Evolutionary conservation across 495 filamentous ascomycete genomes (phyloP), one percentile per base, ranked within the genome.

Genomic region (Cudoniella acicularis): DNA sequence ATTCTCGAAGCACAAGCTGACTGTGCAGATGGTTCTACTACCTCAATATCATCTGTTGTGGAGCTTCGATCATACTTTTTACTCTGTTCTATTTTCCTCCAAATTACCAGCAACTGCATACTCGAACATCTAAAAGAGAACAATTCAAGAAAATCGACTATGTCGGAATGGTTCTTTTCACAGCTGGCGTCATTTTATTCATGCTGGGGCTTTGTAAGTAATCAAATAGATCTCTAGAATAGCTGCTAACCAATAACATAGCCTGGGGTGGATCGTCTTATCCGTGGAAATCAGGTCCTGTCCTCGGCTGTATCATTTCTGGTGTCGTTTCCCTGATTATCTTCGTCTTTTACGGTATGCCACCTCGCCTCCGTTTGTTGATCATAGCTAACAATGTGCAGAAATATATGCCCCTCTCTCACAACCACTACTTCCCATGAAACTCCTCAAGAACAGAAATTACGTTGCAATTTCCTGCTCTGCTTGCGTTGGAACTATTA

Each of bases 211-310:
- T 64, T 8, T 51, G 67, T 70, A 60, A 65, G 65, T 63, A 20
- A 30, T 60, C n/a, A n/a, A n/a, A n/a, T n/a, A n/a, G n/a, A n/a
- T n/a, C n/a, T n/a, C n/a, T n/a, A n/a, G n/a, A n/a, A n/a, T n/a
- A n/a, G 68, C 67, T 30, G 64, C 64, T 49, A 56, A 45, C 10
- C 8, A 55, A 2, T 67, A 22, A 18, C 40, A 43, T 41, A 56
- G 53, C 68, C 16, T 79, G 77, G 77, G 77, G 75, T 17, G 76
- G 75, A 1, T 63, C 53, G 1, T 57, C 63, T 0, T 77, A 79
- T 63, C 62, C 74, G 0, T 79, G 76, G 77, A 61, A 64, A 49
- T 72, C 68, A 25, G 69, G 65, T 9, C 67, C 75, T 51, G 73
- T 77, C 22, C 66, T 80, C 24, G 66, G 63, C 21, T 56, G 64